phyloP scores from a whole-genome alignment of 805 yeast species.

The Nakazawaea molendinolei region DNA sequence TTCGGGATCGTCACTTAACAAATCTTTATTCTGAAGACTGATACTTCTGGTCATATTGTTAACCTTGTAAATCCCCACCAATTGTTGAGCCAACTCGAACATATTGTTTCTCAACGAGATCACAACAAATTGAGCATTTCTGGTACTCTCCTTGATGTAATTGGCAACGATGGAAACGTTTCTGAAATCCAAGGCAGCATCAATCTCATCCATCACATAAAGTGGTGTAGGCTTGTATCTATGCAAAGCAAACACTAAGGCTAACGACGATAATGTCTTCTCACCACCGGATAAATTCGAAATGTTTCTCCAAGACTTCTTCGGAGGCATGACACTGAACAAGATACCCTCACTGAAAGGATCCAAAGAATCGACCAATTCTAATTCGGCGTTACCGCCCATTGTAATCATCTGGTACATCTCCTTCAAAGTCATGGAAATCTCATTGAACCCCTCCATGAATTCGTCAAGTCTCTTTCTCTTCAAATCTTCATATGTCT shows the following conservation, averaged over 20 bases:
- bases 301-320: slow-evolving; percentile 94
- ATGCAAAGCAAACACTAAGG: slow-evolving; percentile 93
- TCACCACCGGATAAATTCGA: slow-evolving; percentile 97
- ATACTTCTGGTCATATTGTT: slow-evolving; percentile 86
- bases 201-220: slow-evolving; percentile 98
- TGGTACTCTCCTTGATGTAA: slow-evolving; percentile 91
- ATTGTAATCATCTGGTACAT: slow-evolving; percentile 98
- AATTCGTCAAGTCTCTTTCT: slow-evolving; percentile 78
- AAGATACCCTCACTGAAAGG: slow-evolving; percentile 97
- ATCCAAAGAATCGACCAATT: slow-evolving; percentile 88
- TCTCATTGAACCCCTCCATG: slow-evolving; percentile 85
- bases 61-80: slow-evolving; percentile 93
- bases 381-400: slow-evolving; percentile 99
- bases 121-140: slow-evolving; percentile 93
- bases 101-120: slow-evolving; percentile 93
- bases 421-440: slow-evolving; percentile 83
- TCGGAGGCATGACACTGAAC: slow-evolving; percentile 98
- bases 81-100: slow-evolving; percentile 93
- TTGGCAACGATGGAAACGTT: slow-evolving; percentile 97
- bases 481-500: slow-evolving; percentile 59
- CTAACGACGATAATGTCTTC: slow-evolving; percentile 89
- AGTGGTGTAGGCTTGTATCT: slow-evolving; percentile 95
- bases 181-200: slow-evolving; percentile 95
- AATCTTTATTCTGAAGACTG: slow-evolving; percentile 61
- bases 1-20: slow-evolving; percentile 11